Conservation (phyloP, 495 filamentous ascomycete genomes). For the Neurospora cerealis region DNA sequence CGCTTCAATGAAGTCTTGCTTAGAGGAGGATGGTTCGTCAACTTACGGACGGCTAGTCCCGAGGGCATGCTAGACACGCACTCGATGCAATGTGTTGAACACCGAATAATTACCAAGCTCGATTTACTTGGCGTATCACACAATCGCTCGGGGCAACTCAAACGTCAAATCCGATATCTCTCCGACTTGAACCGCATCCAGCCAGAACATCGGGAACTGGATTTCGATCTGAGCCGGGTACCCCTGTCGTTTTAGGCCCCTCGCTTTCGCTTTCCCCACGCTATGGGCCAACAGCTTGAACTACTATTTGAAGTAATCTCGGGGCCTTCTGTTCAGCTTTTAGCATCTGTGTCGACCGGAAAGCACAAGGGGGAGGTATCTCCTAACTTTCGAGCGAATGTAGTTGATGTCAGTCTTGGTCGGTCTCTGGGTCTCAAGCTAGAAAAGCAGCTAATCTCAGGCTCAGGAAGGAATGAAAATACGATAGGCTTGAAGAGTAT, state of each 20-base stretch:
- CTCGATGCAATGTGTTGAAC: not conserved
- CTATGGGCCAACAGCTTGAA: not conserved
- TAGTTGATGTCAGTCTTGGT: too few relatives aligned
- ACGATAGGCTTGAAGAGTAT: too few relatives aligned
- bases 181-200: not conserved
- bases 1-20: not conserved
- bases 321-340: not conserved
- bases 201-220: not conserved
- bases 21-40: not conserved
- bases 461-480: too few relatives aligned
- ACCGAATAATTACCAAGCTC: not conserved
- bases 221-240: not conserved
- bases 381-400: not conserved
- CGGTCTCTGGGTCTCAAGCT: too few relatives aligned
- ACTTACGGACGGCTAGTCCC: not conserved
- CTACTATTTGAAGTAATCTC: not conserved
- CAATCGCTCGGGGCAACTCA: not conserved
- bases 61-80: not conserved
- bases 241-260: not conserved
- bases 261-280: not conserved
- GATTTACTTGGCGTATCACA: not conserved
- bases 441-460: too few relatives aligned
- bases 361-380: not conserved
- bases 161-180: not conserved
- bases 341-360: too few relatives aligned